phyloP scores from a whole-genome alignment of 1,139 yeast genomes.

The Debaryomyces sp. region DNA sequence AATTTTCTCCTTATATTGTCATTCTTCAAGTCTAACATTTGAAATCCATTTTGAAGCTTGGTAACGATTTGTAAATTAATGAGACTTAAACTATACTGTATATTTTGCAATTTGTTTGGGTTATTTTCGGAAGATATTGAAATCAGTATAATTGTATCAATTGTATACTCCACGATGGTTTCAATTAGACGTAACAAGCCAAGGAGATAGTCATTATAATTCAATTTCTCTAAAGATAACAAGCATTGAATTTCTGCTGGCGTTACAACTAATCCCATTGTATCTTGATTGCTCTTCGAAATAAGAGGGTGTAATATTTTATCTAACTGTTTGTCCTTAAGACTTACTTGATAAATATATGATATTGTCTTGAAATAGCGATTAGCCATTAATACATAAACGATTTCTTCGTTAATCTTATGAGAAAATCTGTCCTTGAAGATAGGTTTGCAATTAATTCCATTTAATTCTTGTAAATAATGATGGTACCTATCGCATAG shows the following conservation, averaged over 20 bases:
- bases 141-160: slow-evolving; percentile 27
- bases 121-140: slow-evolving; percentile 18
- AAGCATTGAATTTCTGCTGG: slow-evolving; percentile 20
- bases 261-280: slow-evolving; percentile 22
- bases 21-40: slow-evolving; percentile 33
- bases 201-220: slow-evolving; percentile 26
- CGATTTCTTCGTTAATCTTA: slow-evolving; percentile 25
- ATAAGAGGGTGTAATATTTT: slow-evolving; percentile 15
- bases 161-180: slow-evolving; percentile 33
- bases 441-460: slow-evolving; percentile 18
- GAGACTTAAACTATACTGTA: slow-evolving; percentile 25
- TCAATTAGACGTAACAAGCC: slow-evolving; percentile 28
- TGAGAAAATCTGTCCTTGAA: slow-evolving; percentile 23
- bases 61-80: slow-evolving; percentile 28
- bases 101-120: slow-evolving; percentile 1
- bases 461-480: slow-evolving; percentile 8
- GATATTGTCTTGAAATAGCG: slow-evolving; percentile 24
- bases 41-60: slow-evolving; percentile 31
- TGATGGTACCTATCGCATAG: slow-evolving; percentile 7
- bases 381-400: slow-evolving; percentile 21
- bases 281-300: slow-evolving; percentile 8
- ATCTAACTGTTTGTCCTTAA: slow-evolving; percentile 4
- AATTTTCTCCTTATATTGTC: slow-evolving; percentile 30
- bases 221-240: slow-evolving; percentile 17
- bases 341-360: slow-evolving; percentile 4